Base-by-base conservation (phyloP, 1,139 yeast species). In the Blastobotrys persicus region DNA sequence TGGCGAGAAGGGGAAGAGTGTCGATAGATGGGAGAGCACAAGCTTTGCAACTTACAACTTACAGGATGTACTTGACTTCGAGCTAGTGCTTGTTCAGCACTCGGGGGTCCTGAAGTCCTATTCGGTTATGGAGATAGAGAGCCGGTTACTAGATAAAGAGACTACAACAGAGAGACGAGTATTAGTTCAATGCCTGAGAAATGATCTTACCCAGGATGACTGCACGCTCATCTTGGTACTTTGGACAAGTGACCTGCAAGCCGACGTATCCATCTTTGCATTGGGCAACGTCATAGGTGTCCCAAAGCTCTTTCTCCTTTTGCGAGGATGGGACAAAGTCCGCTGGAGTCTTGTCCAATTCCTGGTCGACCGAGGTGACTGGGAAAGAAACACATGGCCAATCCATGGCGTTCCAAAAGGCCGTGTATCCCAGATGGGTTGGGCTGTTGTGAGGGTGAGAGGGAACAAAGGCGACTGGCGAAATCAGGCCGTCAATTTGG, bases 261-360 rank as follows among this genome's bases (percentile, higher is more conserved):
- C 76, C 70, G 4, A 78, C 79, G 0, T 82, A 81, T 58, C 79
- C 79, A 1, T 76, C 75, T 51, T 76, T 72, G 43, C 70, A 67
- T 35, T 71, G 68, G 40, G 69, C 72, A 0, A 81, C 74, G 49
- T 77, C 68, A 59, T 78, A 79, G 39, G 66, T 55, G 1, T 60
- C 62, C 47, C 63, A 59, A 4, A 61, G 57, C 12, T 52, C 54
- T 18, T 55, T 47, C 45, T 72, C 76, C 3, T 45, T 40, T 1
- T 57, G 64, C 45, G 55, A 63, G 26, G 60, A 47, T 2, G 72
- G 66, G 42, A 18, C 16, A 19, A 18, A 17, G 38, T n/a, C 20
- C 13, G 20, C 45, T 17, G 51, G 53, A 23, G 47, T 46, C 28
- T 52, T 52, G 52, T 71, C 81, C 1, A 70, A 51, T 1, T 58